Base-by-base conservation (phyloP, 768 basidiomycete genomes). In the Tylopilus sp. region DNA sequence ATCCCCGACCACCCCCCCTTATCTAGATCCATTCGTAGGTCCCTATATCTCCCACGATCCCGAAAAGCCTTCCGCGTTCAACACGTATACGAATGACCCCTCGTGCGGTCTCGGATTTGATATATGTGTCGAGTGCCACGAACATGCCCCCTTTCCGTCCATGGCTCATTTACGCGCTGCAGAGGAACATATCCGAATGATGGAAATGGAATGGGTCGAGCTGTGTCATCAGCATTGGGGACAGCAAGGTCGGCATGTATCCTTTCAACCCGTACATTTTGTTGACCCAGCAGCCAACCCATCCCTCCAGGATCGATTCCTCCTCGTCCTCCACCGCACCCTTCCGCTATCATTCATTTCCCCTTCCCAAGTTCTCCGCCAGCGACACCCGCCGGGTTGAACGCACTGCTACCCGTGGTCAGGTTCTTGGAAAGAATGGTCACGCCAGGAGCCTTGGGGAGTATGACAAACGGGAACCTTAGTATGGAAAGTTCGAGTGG, bases 111-210 rank as follows among this genome's bases (percentile, higher is more conserved):
- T 77, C 52, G 89, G 88, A 15, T 93, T 84, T 62, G 86, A 92
- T 61, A 80, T 95, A 39, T 94, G 91, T 66, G 80, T 95, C 54
- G 91, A 95, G 70, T 91, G 89, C 63, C 86, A 89, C 61, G 90
- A 94, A 57, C 72, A 81, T 30, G 88, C 89, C 2, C 82, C 84
- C 13, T 86, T 88, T 67, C 88, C 91, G 0, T 75, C 76, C n/a
- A 51, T 75, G 0, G 74, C 79, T 31, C 85, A 88, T 60, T 68
- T 91, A 33, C 76, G 82, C 45, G 83, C 82, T 3, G 87, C 85
- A 8, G 88, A 92, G 65, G 88, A 91, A 52, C 87, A 91, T 58
- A 62, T 93, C 10, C 69, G 68, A 26, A 75, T 74, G 67, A 67
- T 92, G 63, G 90, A 91, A 56, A 71, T 71, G 45, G 72, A 79